phyloP scores from a whole-genome alignment of 2,329 filamentous ascomycete species.

The Didymella segeticola region DNA sequence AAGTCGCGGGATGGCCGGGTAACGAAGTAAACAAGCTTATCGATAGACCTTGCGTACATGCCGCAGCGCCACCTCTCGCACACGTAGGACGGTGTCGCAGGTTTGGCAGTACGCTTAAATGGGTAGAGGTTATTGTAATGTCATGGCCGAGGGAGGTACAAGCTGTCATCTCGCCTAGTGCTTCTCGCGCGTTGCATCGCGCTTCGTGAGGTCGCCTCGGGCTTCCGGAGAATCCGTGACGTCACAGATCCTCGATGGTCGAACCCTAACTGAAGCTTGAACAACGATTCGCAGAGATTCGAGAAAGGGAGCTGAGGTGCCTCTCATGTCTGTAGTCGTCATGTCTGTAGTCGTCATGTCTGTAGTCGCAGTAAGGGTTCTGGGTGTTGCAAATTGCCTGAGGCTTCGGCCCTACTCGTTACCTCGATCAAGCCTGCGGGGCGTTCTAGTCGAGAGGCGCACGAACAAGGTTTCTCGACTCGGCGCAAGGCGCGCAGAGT shows the following conservation, averaged over 20 bases:
- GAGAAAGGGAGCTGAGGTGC: neutral
- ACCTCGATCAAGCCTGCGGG: conserved; percentile 5
- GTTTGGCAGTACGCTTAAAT: neutral
- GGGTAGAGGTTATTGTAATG: neutral
- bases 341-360: too few species aligned
- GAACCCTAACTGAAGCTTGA: neutral
- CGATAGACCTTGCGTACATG: conserved; percentile 7
- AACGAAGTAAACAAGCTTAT: conserved; percentile 14
- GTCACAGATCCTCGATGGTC: neutral
- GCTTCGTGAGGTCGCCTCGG: conserved; percentile 5
- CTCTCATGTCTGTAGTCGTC: too few species aligned
- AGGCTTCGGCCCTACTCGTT: conserved; percentile 5
- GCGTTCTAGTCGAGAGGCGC: neutral
- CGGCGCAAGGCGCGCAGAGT: neutral
- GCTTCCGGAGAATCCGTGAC: conserved; percentile 5
- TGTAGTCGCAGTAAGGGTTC: neutral
- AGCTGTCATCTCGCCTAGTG: conserved; percentile 11
- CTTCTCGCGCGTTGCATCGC: conserved; percentile 5
- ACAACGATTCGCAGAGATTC: too few species aligned
- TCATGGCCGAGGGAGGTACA: neutral
- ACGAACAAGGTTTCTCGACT: neutral
- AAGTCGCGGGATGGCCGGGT: conserved; percentile 16
- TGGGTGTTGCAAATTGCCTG: neutral
- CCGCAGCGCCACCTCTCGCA: neutral
- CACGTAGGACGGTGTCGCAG: neutral